A percentile compares a stretch with the other conserved stretches of the same genome.
These are phyloP conservation scores for Parascedosporium putredinis DNA, from an alignment of 2,329 filamentous ascomycete genomes.

Conservation along the genomic window DNA sequence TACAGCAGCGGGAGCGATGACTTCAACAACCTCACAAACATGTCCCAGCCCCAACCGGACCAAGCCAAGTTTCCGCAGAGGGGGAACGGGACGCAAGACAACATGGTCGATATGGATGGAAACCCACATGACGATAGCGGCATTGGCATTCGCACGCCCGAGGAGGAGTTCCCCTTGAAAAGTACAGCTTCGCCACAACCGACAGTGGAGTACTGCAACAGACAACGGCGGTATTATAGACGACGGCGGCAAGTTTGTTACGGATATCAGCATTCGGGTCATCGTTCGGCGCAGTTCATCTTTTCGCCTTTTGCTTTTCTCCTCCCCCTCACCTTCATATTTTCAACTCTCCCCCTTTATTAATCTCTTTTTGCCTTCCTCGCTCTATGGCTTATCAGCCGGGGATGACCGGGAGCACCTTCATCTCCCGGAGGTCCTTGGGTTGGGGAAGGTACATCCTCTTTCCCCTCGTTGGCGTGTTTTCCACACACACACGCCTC, in stretches of 20 bases:
- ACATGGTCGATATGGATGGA: conserved; percentile 4
- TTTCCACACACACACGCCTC: not conserved
- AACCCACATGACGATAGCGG: conserved; percentile 58
- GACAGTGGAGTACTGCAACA: conserved; percentile 18
- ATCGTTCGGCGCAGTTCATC: not conserved
- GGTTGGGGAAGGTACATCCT: not conserved
- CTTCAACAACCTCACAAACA: conserved; percentile 30
- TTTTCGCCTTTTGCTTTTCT: not conserved
- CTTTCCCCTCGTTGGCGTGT: not conserved
- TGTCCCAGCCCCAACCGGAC: conserved; percentile 37
- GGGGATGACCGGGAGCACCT: not conserved
- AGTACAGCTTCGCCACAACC: conserved; percentile 37
- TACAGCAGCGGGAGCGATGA: conserved; percentile 34
- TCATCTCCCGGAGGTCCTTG: not conserved
- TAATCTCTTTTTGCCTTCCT: not conserved
- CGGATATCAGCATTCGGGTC: not conserved
- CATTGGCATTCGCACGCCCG: conserved; percentile 59
- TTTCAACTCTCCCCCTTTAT: not conserved
- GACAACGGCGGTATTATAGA: not conserved
- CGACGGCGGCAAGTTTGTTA: not conserved
- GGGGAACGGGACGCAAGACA: conserved; percentile 15
- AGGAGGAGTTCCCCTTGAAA: conserved; percentile 55
- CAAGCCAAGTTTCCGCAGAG: conserved; percentile 39
- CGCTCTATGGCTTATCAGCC: not conserved
- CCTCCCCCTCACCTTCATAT: too few species aligned